A percentile compares a stretch with the other conserved stretches of the same genome.
These are phyloP conservation scores for Tetradesmus obliquus DNA, from an alignment of 139 green algal species.

Conservation along the genomic window DNA sequence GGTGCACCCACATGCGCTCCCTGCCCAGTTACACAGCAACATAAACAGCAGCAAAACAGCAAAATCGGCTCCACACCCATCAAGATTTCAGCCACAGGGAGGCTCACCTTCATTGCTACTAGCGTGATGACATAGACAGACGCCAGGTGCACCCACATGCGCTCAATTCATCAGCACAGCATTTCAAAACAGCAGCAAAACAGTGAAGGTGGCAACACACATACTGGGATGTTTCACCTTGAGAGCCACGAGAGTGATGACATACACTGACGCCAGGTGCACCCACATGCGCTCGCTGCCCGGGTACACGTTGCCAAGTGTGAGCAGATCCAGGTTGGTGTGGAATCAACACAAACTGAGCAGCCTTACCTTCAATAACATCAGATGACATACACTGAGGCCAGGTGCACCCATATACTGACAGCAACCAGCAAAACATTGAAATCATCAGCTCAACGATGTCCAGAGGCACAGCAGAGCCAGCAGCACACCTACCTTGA, in stretches of 20 bases:
- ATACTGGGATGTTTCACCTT: neutral
- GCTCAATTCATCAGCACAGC: too few species aligned
- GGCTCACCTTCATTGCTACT: constrained; percentile 47
- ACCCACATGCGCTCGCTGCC: constrained; percentile 57
- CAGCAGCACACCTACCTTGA: constrained; percentile 42
- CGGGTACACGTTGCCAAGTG: constrained; percentile 62
- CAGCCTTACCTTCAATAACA: constrained; percentile 49
- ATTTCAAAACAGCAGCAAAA: too few species aligned
- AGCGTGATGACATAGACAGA: constrained; percentile 60
- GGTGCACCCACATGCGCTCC: constrained; percentile 63
- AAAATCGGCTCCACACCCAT: too few species aligned
- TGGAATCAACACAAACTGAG: neutral
- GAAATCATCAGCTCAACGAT: neutral
- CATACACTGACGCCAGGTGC: constrained; percentile 63
- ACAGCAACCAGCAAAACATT: constrained; percentile 29
- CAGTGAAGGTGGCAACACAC: too few species aligned
- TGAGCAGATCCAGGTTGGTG: constrained; percentile 44
- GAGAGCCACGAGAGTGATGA: constrained; percentile 51
- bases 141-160: constrained; percentile 67
- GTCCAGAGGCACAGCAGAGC: too few species aligned
- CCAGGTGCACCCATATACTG: constrained; percentile 65
- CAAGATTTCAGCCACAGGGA: too few species aligned
- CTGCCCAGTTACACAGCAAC: constrained; percentile 36
- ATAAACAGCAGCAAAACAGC: neutral
- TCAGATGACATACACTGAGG: constrained; percentile 60